phyloP scores from a whole-genome alignment of 768 basidiomycete genomes.

The Rhodotorula graminis region DNA sequence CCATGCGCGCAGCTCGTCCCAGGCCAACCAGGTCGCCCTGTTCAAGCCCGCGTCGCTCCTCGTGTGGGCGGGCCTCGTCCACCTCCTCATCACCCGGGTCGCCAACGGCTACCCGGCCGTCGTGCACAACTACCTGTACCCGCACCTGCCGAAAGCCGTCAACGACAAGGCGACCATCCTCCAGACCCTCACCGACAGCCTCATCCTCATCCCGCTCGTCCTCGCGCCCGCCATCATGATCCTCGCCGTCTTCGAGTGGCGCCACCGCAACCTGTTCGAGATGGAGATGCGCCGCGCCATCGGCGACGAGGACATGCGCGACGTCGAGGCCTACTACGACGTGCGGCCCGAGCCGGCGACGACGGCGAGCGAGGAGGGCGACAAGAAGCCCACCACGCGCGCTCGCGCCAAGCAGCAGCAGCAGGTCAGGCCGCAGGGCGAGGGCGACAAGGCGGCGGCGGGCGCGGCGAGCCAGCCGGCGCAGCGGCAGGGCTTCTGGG shows the following conservation, averaged over 20 bases:
- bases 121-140: constrained; percentile 20
- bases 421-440: not conserved
- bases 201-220: constrained; percentile 25
- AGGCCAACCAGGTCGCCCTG: constrained; percentile 30
- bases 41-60: constrained; percentile 17
- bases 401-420: not conserved
- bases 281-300: constrained; percentile 33
- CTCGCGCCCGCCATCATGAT: constrained; percentile 24
- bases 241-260: constrained; percentile 31
- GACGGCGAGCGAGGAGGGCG: not conserved
- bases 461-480: not conserved
- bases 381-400: not conserved
- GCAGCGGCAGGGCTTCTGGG: constrained; percentile 34
- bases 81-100: constrained; percentile 16
- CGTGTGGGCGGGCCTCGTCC: not conserved
- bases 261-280: constrained; percentile 33
- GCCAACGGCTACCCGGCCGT: constrained; percentile 21
- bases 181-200: constrained; percentile 12
- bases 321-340: constrained; percentile 29
- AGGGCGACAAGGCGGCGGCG: not conserved
- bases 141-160: constrained; percentile 6
- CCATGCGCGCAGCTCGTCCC: constrained; percentile 20
- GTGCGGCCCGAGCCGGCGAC: not conserved
- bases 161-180: not conserved
- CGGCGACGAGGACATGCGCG: constrained; percentile 34